Conservation (phyloP, 2,329 filamentous ascomycete species). For the Ilyonectria robusta region DNA sequence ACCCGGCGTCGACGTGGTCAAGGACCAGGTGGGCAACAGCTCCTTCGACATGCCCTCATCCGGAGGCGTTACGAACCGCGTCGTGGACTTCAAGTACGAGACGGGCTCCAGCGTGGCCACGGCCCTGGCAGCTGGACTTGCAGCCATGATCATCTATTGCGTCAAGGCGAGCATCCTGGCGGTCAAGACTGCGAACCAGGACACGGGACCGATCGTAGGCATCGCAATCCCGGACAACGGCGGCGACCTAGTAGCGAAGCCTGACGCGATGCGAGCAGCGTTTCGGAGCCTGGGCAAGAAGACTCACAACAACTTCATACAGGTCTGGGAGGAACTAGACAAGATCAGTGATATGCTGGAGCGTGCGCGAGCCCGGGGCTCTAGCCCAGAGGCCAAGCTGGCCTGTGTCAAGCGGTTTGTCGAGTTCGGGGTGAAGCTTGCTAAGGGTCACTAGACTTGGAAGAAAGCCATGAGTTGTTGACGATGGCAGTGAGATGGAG, state of each 20-base stretch:
- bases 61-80: neutral
- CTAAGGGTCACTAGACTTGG: neutral
- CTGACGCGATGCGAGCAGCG: constrained; percentile 1
- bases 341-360: neutral
- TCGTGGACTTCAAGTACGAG: constrained; percentile 16
- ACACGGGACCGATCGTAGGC: neutral
- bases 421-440: constrained; percentile 5
- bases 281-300: neutral
- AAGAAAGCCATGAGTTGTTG: neutral
- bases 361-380: neutral
- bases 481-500: too few species aligned
- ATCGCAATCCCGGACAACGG: constrained; percentile 2
- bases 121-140: constrained; percentile 48
- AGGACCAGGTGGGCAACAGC: neutral
- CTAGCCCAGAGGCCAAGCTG: neutral
- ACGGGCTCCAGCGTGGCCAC: constrained; percentile 46
- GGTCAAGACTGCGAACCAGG: constrained; percentile 1
- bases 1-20: constrained; percentile 21
- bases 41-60: constrained; percentile 3
- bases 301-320: constrained; percentile 6
- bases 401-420: neutral
- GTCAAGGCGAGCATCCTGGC: constrained; percentile 31
- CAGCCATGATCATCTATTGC: constrained; percentile 48
- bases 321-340: constrained; percentile 6
- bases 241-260: neutral